phyloP scores from a whole-genome alignment of 768 basidiomycete genomes.

The Boletellus ananas region DNA sequence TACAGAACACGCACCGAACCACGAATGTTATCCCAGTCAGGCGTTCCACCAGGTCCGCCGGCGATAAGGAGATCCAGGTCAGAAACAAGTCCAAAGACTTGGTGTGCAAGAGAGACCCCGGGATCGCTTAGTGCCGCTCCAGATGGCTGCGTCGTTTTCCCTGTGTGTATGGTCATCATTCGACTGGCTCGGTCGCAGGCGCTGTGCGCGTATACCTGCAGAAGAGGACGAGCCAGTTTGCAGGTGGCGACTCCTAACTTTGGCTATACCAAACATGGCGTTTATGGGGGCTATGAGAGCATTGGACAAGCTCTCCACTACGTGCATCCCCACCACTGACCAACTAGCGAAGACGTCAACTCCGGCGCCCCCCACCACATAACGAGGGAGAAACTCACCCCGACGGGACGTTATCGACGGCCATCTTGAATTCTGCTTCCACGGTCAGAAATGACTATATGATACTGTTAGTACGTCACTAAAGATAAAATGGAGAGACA shows the following conservation, averaged over 20 bases:
- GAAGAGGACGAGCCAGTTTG: slow-evolving; percentile 5
- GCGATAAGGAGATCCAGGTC: slow-evolving; percentile 9
- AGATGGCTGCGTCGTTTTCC: slow-evolving; percentile 7
- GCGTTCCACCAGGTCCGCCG: slow-evolving; percentile 10
- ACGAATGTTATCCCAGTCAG: slow-evolving; percentile 16
- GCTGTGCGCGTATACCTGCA: background rate
- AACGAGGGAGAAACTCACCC: slow-evolving; percentile 3
- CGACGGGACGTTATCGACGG: slow-evolving; percentile 12
- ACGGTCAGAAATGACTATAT: slow-evolving; percentile 13
- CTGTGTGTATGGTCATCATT: background rate
- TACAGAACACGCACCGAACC: slow-evolving; percentile 4
- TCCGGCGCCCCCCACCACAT: background rate
- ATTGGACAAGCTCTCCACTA: slow-evolving; percentile 12
- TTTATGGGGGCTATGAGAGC: slow-evolving; percentile 11
- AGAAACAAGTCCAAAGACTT: slow-evolving; percentile 7
- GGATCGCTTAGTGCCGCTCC: slow-evolving; percentile 13
- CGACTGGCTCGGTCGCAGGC: background rate
- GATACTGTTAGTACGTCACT: background rate
- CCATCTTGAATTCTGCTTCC: slow-evolving; percentile 14
- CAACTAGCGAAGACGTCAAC: slow-evolving; percentile 5
- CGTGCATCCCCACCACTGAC: slow-evolving; percentile 14
- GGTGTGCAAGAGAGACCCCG: slow-evolving; percentile 4
- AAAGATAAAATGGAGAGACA: no score
- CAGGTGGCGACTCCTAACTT: slow-evolving; percentile 6
- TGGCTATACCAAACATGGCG: slow-evolving; percentile 10